Base-by-base conservation (phyloP, 2,329 filamentous ascomycete species). In the Pyrenophora graminea region DNA sequence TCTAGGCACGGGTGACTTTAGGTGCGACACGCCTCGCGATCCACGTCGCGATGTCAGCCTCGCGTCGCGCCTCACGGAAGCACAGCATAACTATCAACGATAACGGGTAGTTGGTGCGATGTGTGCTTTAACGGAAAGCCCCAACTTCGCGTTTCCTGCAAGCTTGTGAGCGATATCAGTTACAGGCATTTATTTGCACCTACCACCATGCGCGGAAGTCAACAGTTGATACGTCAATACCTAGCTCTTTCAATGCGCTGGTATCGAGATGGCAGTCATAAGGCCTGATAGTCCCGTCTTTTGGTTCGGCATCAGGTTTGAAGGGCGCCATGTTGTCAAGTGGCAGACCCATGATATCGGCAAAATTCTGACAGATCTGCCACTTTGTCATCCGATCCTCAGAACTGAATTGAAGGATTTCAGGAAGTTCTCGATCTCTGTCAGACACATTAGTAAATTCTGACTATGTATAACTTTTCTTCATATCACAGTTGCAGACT, bases 221-320 rank as follows among this genome's bases (percentile, higher is more conserved):
- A 65, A 86, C 82, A 0, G 90, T 90, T 39, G 82, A 78, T 48
- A 93, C 84, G 66, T 89, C 82, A 56, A 96, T 89, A 0, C 85
- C 90, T 55, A 96, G 69, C 12, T 90, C 84, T 70, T 83, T 83
- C 58, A 96, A 75, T 33, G 79, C 84, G 72, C 82, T 83, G 7
- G 89, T 96, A 64, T 89, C 91, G 39, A 97, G 77, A 73, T 96
- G 91, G 63, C 89, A 93, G 74, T 96, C 91, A 68, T 90, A 96
- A 10, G 92, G 91, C 57, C 91, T 81, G 74, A 91, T 84, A 0
- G 91, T 89, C 18, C 81, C 80, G 38, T 87, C 84, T 55, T 84
- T 85, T 5, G 90, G 87, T 32, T 88, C 88, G 19, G 85, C 82
- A 64, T 90, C 87, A 8, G 87, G 72, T 41, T 59, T 69, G 32